A percentile compares a stretch with the other conserved stretches of the same genome.
Conservation (phyloP, 164 flowering plant genomes). For the Cinnamomum micranthum region DNA sequence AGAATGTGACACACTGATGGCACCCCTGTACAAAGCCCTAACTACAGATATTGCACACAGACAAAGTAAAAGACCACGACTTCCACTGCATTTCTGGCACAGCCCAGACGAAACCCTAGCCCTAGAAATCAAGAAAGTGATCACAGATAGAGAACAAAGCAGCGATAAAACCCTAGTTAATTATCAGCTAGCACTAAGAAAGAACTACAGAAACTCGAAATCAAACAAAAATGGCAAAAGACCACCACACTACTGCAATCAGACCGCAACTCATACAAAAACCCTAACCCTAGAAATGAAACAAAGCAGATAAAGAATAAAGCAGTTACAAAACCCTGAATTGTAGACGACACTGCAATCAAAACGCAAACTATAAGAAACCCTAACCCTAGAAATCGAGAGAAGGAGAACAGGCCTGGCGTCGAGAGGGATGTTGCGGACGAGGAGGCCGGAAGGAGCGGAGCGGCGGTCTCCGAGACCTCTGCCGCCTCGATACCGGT, state of each 20-base stretch:
- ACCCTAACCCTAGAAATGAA: neutral
- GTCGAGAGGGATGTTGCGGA: slow-evolving; percentile 83
- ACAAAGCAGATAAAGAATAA: neutral
- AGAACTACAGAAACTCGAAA: no score
- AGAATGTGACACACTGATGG: no score
- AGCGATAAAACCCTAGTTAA: no score
- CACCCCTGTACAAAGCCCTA: no score
- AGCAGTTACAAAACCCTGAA: neutral
- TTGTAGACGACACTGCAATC: neutral
- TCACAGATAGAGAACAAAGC: no score
- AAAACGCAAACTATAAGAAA: neutral
- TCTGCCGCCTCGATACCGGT: slow-evolving; percentile 34
- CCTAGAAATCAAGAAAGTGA: no score
- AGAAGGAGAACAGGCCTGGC: slow-evolving; percentile 46
- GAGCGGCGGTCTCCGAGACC: slow-evolving; percentile 55
- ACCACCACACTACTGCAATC: no score
- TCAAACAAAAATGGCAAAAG: neutral
- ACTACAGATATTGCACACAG: no score
- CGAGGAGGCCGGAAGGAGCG: slow-evolving; percentile 74
- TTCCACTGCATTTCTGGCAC: no score
- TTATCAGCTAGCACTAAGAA: no score
- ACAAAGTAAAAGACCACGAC: no score
- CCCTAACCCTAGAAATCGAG: neutral
- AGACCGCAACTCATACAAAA: neutral
- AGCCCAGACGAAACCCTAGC: no score